Base-by-base conservation (phyloP, 176 grass and related monocot genomes). In the Puya raimondii region DNA sequence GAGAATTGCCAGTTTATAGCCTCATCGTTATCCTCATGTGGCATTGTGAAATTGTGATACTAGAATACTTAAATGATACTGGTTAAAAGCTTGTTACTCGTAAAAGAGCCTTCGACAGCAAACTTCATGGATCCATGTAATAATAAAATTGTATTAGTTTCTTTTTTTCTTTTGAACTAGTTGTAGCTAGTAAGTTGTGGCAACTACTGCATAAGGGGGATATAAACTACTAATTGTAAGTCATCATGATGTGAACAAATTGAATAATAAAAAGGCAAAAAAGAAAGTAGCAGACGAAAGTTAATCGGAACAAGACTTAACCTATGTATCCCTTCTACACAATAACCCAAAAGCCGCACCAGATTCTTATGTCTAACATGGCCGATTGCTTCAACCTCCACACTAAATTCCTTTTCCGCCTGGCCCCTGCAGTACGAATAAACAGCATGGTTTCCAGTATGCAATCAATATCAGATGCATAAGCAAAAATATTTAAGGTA, bases 371-470 rank as follows among this genome's bases (percentile, higher is more conserved):
- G 87, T 49, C 87, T 70, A 42, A 90, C 87, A 68, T 90, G 83
- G 59, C 87, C 87, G 64, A 90, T 90, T 18, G 87, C 87, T 82
- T 90, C 87, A 70, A 90, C 87, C 71, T 90, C 87, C 77, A 90
- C 87, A 71, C 87, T 78, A 66, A 90, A 90, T 61, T 90, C 87
- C 68, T 86, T 90, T 72, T 90, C 87, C 68, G 87, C 87, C 81
- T 90, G 87, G 16, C 87, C 87, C 77, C 87, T 90, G 68, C 53
- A 80, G 50, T 47, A 48, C 17, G 22, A 61, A 20, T 61, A 20
- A 61, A 61, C 16, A 61, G 10, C 56, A 61, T 42, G 14, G 48
- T 18, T 61, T 16, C 56, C n/a, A 18, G 56, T 22, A 61, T 61
- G 21, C 15, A 10, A 61, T 61, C 56, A 22, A 18, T 61, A 17